Evolutionary conservation across 441 rosid species (phyloP), one percentile per base, ranked within the genome.

Genomic region (Brassica balearica): DNA sequence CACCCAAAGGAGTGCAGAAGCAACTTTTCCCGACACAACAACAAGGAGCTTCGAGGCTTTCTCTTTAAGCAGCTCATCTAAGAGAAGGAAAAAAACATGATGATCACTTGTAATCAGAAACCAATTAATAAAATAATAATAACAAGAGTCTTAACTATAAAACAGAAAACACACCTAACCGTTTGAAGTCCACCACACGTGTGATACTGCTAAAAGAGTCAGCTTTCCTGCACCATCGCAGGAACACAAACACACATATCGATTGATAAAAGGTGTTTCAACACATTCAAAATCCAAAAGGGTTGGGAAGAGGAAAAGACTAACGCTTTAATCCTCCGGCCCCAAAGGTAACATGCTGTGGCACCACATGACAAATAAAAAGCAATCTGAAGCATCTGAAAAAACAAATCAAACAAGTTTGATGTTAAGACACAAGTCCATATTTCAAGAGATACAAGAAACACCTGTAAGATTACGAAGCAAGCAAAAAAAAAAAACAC

Each of bases 1-100:
- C 10, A 62, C 29, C 15, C 7, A 15, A n/a, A 14, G 48, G 15
- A 62, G 12, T 43, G 19, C 69, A 17, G 69, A 72, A 62, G 19
- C 76, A 72, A 72, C 76, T 62, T 25, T 72, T 43, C 76, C 69
- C 8, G 76, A 72, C 53, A 63, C 76, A 15, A 46, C 29, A 72
- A 72, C 76, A 46, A 72, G 61, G 29, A 63, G 69, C 17, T 17
- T 62, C n/a, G 32, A 27, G 46, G 76, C 20, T 17, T 72, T 17
- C 12, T 63, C 43, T 27, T 32, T 48, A 3, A 46, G 61, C 60
- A 72, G 46, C 0, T 62, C 69, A 72, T 72, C 76, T 72, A 2
- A 9, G 17, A 8, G 5, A 41, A 17, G 22, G 9, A 25, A 8
- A 69, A 1, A n/a, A 5, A 68, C 11, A n/a, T 12, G 27, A 25